Percentiles rank a stretch among this genome's conserved stretches.
Evolutionary conservation across 2,329 filamentous ascomycete species (phyloP).

Genomic region (Colletotrichum gloeosporioides): DNA sequence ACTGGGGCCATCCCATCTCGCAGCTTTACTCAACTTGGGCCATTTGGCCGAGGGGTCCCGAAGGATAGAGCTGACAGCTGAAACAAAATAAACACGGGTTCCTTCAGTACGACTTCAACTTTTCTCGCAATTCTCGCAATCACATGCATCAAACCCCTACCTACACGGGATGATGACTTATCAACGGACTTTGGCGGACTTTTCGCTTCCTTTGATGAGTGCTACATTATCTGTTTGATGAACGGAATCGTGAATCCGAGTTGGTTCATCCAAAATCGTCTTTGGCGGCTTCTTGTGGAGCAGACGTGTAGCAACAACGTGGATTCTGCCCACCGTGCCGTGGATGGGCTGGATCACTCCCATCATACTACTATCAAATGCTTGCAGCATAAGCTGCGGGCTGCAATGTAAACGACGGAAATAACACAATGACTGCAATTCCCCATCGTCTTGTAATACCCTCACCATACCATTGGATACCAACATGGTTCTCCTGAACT

Average conservation of each 20-base stretch:
- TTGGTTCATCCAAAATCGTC: neutral
- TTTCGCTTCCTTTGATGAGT: neutral
- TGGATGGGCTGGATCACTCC: neutral
- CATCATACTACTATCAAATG: neutral
- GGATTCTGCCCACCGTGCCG: constrained; percentile 2
- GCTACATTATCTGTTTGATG: neutral
- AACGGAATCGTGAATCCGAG: neutral
- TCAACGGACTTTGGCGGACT: neutral
- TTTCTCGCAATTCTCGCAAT: neutral
- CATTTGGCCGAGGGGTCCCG: neutral
- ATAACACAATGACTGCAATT: neutral
- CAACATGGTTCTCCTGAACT: neutral
- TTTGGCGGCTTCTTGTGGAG: neutral
- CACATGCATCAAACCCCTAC: neutral
- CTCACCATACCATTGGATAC: neutral
- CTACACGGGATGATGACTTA: neutral
- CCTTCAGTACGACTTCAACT: neutral
- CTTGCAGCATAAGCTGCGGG: neutral
- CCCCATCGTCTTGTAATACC: neutral
- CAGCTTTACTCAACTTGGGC: neutral
- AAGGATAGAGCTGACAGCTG: neutral
- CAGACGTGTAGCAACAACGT: neutral
- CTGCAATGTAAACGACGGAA: neutral
- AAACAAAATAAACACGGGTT: neutral
- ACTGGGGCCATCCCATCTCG: neutral